These are phyloP conservation scores for Globisporangium solare DNA, from an alignment of 352 stramenopile species.

Conservation along the genomic window DNA sequence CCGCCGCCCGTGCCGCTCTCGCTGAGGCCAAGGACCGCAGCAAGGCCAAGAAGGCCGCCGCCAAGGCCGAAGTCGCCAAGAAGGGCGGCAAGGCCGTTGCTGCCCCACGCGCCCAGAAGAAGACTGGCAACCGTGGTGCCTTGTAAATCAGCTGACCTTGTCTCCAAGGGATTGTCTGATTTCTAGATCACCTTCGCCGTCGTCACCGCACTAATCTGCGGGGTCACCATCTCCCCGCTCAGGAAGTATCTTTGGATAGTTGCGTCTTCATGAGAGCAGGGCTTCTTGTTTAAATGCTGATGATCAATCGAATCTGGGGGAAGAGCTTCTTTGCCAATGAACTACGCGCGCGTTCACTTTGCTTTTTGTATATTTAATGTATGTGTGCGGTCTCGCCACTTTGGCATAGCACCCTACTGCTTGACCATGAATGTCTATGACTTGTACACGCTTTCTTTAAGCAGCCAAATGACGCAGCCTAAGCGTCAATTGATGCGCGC, in stretches of 20 bases:
- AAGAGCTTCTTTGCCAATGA: conserved; percentile 26
- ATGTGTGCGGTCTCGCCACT: no score
- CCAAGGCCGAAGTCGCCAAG: conserved; percentile 61
- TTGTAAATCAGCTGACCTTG: conserved; percentile 50
- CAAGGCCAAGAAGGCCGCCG: conserved; percentile 78
- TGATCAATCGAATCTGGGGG: conserved; percentile 20
- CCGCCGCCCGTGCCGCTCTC: conserved; percentile 88
- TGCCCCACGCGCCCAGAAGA: conserved; percentile 77
- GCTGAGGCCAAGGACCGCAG: conserved; percentile 84
- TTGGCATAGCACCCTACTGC: no score
- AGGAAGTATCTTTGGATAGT: not conserved
- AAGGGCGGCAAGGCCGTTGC: conserved; percentile 50
- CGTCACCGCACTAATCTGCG: conserved; percentile 2
- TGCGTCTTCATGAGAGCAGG: not conserved
- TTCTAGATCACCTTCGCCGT: conserved; percentile 8
- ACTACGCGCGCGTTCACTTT: not conserved
- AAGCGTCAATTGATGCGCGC: no score
- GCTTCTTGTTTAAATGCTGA: conserved; percentile 8
- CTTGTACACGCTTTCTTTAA: no score
- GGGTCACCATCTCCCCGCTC: conserved; percentile 1
- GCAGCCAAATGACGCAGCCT: no score
- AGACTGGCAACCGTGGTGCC: conserved; percentile 87
- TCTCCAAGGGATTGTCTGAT: conserved; percentile 2
- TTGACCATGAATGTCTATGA: no score
- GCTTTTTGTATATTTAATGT: not conserved